Conservation (phyloP, 305 asterid genomes). For the Caryopteris hybrid region DNA sequence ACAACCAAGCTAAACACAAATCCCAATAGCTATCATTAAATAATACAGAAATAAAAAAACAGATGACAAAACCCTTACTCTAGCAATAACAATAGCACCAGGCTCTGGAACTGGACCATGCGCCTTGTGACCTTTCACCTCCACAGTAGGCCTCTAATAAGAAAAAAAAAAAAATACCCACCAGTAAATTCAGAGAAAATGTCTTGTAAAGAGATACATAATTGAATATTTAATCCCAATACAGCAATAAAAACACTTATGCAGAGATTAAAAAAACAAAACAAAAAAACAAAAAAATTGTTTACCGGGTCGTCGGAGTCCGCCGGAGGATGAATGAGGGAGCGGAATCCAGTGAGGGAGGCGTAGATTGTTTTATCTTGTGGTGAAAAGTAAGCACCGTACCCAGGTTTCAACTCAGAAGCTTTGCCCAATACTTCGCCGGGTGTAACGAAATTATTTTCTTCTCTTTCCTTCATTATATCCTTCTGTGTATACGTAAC, state of each 20-base stretch:
- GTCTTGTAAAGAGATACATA: background rate
- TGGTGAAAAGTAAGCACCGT: constrained; percentile 62
- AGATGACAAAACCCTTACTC: constrained; percentile 41
- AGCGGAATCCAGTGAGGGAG: constrained; percentile 71
- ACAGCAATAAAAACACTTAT: background rate
- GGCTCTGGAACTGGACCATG: constrained; percentile 96
- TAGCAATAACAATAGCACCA: constrained; percentile 69
- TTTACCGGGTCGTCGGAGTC: constrained; percentile 58
- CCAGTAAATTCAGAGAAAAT: background rate
- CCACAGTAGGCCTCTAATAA: constrained; percentile 54
- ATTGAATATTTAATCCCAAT: background rate
- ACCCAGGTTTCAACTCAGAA: constrained; percentile 62
- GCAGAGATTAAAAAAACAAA: too few species aligned
- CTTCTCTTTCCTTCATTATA: constrained; percentile 24
- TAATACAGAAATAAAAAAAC: background rate
- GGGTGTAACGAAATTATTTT: constrained; percentile 59
- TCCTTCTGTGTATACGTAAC: background rate
- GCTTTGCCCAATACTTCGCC: constrained; percentile 77
- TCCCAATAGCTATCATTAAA: background rate
- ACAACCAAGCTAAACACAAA: background rate
- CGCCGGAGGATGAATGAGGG: constrained; percentile 41
- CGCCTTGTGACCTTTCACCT: constrained; percentile 85
- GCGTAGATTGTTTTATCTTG: constrained; percentile 58
- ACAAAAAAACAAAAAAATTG: too few species aligned
- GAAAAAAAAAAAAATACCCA: constrained; percentile 6